Conservation (phyloP, 169 alveolate species). For the Eimeria acervulina region DNA sequence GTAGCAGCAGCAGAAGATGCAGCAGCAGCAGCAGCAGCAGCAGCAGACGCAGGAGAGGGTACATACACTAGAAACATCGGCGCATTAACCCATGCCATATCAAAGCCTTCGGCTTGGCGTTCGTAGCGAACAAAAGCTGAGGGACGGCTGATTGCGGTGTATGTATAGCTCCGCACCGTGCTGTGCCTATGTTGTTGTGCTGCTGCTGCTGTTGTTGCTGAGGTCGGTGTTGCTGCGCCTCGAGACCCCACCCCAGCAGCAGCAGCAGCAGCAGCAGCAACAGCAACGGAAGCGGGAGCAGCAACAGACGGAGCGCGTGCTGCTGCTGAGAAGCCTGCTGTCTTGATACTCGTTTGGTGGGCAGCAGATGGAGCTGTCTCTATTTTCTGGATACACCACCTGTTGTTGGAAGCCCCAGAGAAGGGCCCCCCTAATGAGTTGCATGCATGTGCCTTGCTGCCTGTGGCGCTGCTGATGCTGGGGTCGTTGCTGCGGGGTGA, state of each 20-base stretch:
- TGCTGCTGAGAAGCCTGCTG: neutral
- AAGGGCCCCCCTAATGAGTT: neutral
- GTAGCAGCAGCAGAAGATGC: neutral
- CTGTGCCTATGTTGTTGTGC: neutral
- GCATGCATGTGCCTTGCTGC: neutral
- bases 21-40: neutral
- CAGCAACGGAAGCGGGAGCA: neutral
- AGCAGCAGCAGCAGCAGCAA: neutral
- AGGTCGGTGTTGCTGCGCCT: neutral
- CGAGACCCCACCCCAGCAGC: neutral
- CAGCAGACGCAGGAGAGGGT: neutral
- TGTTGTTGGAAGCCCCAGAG: neutral
- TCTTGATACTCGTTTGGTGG: neutral
- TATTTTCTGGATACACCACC: neutral
- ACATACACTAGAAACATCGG: conserved; percentile 59
- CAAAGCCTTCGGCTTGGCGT: conserved; percentile 32
- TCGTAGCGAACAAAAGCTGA: conserved; percentile 43
- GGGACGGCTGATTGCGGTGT: conserved; percentile 29
- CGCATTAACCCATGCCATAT: conserved; percentile 65
- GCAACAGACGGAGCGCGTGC: neutral
- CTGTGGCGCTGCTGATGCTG: neutral
- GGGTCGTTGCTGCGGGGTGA: neutral
- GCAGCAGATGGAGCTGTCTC: neutral
- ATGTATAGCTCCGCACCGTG: neutral
- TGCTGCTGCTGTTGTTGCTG: neutral